Evolutionary conservation across 805 yeast species (phyloP).

Genomic region (Starmera quercuum): DNA sequence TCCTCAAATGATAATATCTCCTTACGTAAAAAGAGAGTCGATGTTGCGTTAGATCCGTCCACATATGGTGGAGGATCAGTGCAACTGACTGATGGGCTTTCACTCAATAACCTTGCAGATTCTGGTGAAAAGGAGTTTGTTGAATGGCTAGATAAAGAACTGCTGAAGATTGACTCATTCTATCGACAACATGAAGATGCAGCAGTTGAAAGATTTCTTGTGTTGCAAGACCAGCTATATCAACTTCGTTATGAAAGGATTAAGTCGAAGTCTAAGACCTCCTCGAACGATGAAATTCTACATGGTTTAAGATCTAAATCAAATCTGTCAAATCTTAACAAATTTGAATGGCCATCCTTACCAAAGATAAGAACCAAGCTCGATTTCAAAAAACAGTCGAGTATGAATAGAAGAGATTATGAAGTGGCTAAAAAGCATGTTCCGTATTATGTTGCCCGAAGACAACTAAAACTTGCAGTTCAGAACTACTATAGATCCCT

Average conservation of each 20-base stretch:
- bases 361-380: slow-evolving; percentile 24
- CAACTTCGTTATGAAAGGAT: slow-evolving; percentile 50
- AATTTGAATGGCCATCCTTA: slow-evolving; percentile 33
- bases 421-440: slow-evolving; percentile 29
- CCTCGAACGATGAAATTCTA: neutral
- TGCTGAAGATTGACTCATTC: slow-evolving; percentile 52
- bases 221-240: slow-evolving; percentile 62
- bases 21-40: neutral
- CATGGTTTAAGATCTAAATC: neutral
- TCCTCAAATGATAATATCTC: neutral
- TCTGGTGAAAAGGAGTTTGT: slow-evolving; percentile 43
- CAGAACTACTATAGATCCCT: slow-evolving; percentile 68
- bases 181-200: slow-evolving; percentile 54
- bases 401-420: slow-evolving; percentile 43
- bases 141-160: slow-evolving; percentile 61
- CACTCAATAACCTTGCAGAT: slow-evolving; percentile 16
- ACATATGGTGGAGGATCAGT: slow-evolving; percentile 14
- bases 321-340: slow-evolving; percentile 18
- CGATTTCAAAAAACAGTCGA: slow-evolving; percentile 11
- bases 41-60: slow-evolving; percentile 1
- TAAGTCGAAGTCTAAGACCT: slow-evolving; percentile 12
- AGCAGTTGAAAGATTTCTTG: slow-evolving; percentile 47
- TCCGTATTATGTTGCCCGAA: slow-evolving; percentile 57
- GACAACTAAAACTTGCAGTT: slow-evolving; percentile 61
- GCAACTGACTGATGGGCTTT: slow-evolving; percentile 3